Base-by-base conservation (phyloP, 2,329 filamentous ascomycete species). In the Pseudocercospora eumusae region DNA sequence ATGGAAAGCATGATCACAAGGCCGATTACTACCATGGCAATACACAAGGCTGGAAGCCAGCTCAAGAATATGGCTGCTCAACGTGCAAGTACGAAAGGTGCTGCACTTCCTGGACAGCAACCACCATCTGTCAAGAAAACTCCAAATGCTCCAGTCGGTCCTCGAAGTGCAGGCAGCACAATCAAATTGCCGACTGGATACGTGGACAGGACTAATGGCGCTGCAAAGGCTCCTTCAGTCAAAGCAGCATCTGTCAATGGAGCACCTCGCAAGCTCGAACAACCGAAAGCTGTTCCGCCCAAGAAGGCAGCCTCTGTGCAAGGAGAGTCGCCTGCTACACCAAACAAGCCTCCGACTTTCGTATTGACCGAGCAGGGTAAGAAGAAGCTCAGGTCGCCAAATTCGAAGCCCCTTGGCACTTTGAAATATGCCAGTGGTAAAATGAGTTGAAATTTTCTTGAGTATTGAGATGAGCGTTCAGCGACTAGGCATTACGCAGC, bases 1-100 rank as follows among this genome's bases (percentile, higher is more conserved):
- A 68, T 70, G 56, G 70, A 75, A 45, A 68, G 72, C 25, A 70
- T 72, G 42, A 69, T 76, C 50, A 76, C 74, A 1, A 60, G 74
- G 33, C 74, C 74, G 9, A 54, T 76, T 8, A 73, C 67, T 23
- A 75, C 74, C 1, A 57, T 75, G 31, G 74, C 73, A 1, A 62
- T 75, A 31, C 73, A 75, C n/a, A 69, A 62, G 40, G 72, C 70
- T 18, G 69, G 68, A 7, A 59, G 62, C 15, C 59, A 65, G 21
- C 63, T 73, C 11, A 65, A 69, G 33, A 69, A 71, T 25, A 67
- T 70, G 7, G 71, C 72, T 11, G 69, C 73, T 6, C 66, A 71
- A 28, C 59, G 69, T 28, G 61, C 68, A 21, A 63, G 66, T 36
- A 64, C 64, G 23, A 73, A 69, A 44, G 69, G 65, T 3, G 62